These are phyloP conservation scores for Penicillium verhagenii DNA, from an alignment of 495 filamentous ascomycete genomes.

Conservation along the genomic window DNA sequence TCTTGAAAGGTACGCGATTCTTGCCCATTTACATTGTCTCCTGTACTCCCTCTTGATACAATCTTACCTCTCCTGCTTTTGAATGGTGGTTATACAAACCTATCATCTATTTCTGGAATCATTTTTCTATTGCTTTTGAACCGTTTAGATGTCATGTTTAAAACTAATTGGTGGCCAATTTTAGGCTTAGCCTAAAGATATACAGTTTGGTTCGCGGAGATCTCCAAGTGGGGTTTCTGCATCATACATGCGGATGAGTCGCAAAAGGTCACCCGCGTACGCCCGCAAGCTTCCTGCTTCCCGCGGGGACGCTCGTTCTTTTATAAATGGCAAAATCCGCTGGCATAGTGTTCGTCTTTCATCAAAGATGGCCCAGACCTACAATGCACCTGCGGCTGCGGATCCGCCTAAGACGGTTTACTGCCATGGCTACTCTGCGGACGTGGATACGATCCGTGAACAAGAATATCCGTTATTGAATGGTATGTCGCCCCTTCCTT, in stretches of 20 bases:
- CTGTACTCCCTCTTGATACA: slow-evolving; percentile 5
- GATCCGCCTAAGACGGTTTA: slow-evolving; percentile 13
- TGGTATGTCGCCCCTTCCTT: slow-evolving; percentile 47
- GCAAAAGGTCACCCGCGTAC: neutral
- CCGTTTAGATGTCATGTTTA: neutral
- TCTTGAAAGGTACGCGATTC: neutral
- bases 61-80: slow-evolving; percentile 1
- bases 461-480: slow-evolving; percentile 82
- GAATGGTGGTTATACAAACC: slow-evolving; percentile 2
- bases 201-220: neutral
- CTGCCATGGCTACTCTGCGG: slow-evolving; percentile 55
- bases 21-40: slow-evolving; percentile 24
- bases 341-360: neutral
- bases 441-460: slow-evolving; percentile 66
- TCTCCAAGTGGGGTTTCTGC: slow-evolving; percentile 1
- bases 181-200: neutral
- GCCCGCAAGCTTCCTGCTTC: neutral
- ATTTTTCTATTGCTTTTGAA: neutral
- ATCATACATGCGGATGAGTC: slow-evolving; percentile 1
- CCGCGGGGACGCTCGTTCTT: neutral
- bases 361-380: slow-evolving; percentile 14
- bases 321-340: neutral
- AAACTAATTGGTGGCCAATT: slow-evolving; percentile 6
- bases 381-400: too few species aligned
- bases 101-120: neutral